A percentile compares a stretch with the other conserved stretches of the same genome.
Evolutionary conservation across 2,329 filamentous ascomycete species (phyloP).

Genomic region (Phyllosticta paracitricarpa): DNA sequence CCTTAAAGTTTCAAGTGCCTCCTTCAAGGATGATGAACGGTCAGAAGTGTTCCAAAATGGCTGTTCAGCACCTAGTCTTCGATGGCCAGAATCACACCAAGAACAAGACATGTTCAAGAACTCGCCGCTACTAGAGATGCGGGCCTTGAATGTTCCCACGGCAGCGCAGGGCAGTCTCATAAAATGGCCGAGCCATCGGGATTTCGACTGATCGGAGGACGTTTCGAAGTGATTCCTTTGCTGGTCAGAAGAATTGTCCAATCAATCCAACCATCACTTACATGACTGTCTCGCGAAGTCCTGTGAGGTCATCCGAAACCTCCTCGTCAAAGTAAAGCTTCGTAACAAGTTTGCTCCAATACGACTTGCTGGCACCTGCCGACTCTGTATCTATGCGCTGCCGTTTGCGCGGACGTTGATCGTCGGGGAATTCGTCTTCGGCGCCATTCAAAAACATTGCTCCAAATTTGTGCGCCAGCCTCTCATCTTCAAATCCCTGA

Average conservation of each 20-base stretch:
- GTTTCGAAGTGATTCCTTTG: background rate
- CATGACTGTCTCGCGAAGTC: background rate
- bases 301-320: background rate
- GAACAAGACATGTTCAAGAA: background rate
- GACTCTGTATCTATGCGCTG: background rate
- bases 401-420: conserved; percentile 4
- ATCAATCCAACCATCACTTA: background rate
- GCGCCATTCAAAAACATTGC: background rate
- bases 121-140: conserved; percentile 1
- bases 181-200: background rate
- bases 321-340: background rate
- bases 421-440: conserved; percentile 1
- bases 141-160: background rate
- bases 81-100: background rate
- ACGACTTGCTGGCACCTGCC: background rate
- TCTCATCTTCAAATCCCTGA: background rate
- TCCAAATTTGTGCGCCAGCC: background rate
- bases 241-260: background rate
- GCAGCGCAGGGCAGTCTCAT: conserved; percentile 9
- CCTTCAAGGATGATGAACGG: conserved; percentile 22
- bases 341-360: background rate
- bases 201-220: background rate
- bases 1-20: conserved; percentile 5
- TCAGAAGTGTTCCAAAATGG: background rate
- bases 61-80: conserved; percentile 9